These are phyloP conservation scores for Paecilomyces sp. DNA, from an alignment of 2,329 filamentous ascomycete species.

Conservation along the genomic window DNA sequence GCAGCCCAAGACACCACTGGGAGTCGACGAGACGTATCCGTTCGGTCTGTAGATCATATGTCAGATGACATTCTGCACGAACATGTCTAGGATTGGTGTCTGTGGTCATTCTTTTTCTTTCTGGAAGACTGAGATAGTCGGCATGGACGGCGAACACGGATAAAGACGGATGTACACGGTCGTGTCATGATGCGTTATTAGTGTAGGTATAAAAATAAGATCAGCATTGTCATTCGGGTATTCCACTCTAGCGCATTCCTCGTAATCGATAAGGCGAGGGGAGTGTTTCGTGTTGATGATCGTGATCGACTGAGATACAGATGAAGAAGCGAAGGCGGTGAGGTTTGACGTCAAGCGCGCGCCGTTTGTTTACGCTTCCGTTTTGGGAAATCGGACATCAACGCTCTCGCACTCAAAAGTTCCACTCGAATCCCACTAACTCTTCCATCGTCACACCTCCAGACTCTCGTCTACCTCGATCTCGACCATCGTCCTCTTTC, in stretches of 20 bases:
- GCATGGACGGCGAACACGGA: background rate
- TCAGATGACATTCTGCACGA: background rate
- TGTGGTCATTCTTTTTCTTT: background rate
- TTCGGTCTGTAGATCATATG: slow-evolving; percentile 37
- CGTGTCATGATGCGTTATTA: background rate
- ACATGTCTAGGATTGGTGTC: background rate
- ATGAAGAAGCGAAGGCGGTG: background rate
- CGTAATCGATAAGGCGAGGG: background rate
- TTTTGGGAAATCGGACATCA: background rate
- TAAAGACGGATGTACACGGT: background rate
- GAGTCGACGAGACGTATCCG: slow-evolving; percentile 45
- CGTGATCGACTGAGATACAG: no score
- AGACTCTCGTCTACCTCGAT: background rate
- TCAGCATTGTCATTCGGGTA: background rate
- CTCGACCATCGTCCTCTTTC: background rate
- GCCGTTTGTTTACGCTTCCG: background rate
- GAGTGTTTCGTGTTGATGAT: background rate
- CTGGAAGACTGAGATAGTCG: background rate
- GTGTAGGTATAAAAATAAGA: background rate
- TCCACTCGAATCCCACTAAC: background rate
- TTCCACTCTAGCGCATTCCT: background rate
- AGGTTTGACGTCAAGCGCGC: background rate
- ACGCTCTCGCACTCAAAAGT: background rate
- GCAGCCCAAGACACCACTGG: slow-evolving; percentile 37
- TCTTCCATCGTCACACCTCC: background rate